Evolutionary conservation across 192 early-diverging fungal genomes (phyloP).

Genomic region (Podochytrium sp.): DNA sequence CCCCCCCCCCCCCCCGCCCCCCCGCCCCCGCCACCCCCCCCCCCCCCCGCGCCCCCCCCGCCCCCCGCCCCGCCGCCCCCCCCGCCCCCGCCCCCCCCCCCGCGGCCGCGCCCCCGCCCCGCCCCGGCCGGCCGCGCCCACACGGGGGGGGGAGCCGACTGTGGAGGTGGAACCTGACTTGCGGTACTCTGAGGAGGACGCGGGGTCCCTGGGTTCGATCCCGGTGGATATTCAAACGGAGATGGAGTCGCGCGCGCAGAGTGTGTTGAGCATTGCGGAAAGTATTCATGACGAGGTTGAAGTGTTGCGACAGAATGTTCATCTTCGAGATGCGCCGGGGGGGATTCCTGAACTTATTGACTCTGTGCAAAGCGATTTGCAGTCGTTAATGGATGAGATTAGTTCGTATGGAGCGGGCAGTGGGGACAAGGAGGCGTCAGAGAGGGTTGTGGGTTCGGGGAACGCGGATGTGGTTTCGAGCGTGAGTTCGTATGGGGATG

Average conservation of each 20-base stretch:
- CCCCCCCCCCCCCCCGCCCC: too few relatives aligned
- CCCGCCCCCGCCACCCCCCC: background rate
- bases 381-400: constrained; percentile 15
- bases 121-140: too few relatives aligned
- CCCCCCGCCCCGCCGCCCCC: too few relatives aligned
- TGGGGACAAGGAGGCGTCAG: background rate
- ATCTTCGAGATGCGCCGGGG: background rate
- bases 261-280: constrained; percentile 16
- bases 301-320: background rate
- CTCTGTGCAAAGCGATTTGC: constrained; percentile 16
- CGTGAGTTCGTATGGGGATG: background rate
- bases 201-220: background rate
- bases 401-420: constrained; percentile 16
- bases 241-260: background rate
- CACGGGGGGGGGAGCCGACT: background rate
- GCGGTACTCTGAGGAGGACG: background rate
- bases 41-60: too few relatives aligned
- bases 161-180: background rate
- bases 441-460: background rate
- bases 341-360: constrained; percentile 15
- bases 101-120: too few relatives aligned
- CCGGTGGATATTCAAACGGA: background rate
- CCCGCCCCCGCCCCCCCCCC: too few relatives aligned
- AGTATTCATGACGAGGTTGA: constrained; percentile 14
- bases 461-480: background rate